Base-by-base conservation (phyloP, 768 basidiomycete species). In the Kwoniella sp. region DNA sequence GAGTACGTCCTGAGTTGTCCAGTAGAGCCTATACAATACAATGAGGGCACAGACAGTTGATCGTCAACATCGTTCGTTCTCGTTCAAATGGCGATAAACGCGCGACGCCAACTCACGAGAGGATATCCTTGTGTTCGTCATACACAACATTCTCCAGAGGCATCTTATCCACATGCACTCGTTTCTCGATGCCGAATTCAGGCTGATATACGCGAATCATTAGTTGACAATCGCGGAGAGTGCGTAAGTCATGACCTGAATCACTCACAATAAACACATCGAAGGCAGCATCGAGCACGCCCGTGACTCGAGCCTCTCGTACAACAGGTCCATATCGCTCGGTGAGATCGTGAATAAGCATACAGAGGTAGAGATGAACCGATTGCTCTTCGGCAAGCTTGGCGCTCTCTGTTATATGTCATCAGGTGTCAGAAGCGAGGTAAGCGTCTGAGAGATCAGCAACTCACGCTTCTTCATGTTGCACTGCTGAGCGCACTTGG, bases 141-240 rank as follows among this genome's bases (percentile, higher is more conserved):
- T 93, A 93, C 57, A 97, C 92, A 76, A 93, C 90, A 73, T 95
- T 97, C 90, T 96, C 92, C 64, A 96, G 92, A 26, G 96, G 95
- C 92, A 99, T 96, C 82, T 98, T 93, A 78, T 98, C 96, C 47
- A 94, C 92, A 74, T 98, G 96, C 2, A 98, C 94, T 38, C 96
- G 87, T 84, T 99, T 99, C 84, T 99, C 96, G 72, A 99, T 97
- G 31, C 95, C 92, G 77, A 98, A 98, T 80, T 98, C 96, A 47
- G 92, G 90, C 78, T 79, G 61, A 15, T 7, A 3, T 20, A 66
- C 63, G 34, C 69, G 54, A 61, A 37, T 60, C 26, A 62, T 23
- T 64, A 48, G 51, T 28, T 20, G 20, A 26, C 28, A 28, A 2
- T 22, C 4, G 12, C 4, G 34, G 0, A 23, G 34, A 12, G 50